Percentiles rank a stretch among this genome's conserved stretches.
These are phyloP conservation scores for Aspergillus sp. DNA, from an alignment of 2,329 filamentous ascomycete genomes.

Conservation along the genomic window DNA sequence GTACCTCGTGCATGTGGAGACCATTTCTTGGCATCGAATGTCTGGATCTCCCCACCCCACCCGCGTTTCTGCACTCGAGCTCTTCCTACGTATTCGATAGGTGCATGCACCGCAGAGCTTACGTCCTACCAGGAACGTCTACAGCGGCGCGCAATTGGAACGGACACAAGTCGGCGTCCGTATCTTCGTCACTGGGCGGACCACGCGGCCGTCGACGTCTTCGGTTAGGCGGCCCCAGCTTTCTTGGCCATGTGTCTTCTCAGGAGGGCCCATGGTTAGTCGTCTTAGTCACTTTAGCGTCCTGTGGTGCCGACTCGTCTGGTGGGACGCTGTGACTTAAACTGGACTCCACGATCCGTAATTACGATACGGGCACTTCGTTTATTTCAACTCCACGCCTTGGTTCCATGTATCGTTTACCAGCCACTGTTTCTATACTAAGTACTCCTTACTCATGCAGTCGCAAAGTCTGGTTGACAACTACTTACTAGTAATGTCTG, in stretches of 20 bases:
- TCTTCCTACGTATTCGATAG: neutral
- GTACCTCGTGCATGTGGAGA: neutral
- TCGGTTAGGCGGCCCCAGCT: neutral
- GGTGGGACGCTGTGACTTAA: no score
- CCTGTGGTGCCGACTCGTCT: neutral
- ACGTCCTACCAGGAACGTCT: neutral
- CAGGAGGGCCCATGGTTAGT: neutral
- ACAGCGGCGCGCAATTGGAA: no score
- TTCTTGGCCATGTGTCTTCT: neutral
- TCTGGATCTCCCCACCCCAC: neutral
- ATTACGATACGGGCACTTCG: neutral
- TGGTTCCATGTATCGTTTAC: no score
- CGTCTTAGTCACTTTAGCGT: neutral
- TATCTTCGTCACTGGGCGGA: neutral
- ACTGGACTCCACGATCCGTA: neutral
- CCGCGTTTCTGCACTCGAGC: neutral
- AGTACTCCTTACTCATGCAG: no score
- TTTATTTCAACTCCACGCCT: no score
- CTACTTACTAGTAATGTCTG: no score
- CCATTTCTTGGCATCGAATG: neutral
- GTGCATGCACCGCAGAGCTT: neutral
- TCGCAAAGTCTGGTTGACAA: no score
- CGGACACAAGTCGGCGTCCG: neutral
- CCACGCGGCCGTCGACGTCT: neutral
- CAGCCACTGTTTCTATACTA: no score